These are phyloP conservation scores for Blepharisma undulans DNA, from an alignment of 169 alveolate genomes.

Conservation along the genomic window DNA sequence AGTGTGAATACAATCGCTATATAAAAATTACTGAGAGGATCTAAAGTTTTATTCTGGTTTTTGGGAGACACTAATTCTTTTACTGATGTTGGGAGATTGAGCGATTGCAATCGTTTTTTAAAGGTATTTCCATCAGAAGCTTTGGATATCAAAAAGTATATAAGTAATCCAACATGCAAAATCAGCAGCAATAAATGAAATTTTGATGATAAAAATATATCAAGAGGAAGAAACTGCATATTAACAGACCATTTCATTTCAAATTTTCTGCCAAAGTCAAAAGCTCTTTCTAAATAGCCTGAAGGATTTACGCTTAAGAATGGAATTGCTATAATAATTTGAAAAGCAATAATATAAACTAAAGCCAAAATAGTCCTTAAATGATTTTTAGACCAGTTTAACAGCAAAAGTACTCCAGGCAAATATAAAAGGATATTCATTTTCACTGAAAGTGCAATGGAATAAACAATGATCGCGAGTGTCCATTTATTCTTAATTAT, in stretches of 20 bases:
- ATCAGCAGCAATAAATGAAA: slow-evolving; percentile 39
- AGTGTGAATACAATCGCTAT: slow-evolving; percentile 11
- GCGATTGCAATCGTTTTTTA: neutral
- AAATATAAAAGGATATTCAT: slow-evolving; percentile 63
- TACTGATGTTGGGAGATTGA: neutral
- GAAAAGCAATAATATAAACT: slow-evolving; percentile 14
- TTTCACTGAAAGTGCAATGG: slow-evolving; percentile 58
- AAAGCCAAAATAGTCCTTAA: neutral
- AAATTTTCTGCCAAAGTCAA: slow-evolving; percentile 63
- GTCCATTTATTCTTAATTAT: neutral
- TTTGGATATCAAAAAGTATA: slow-evolving; percentile 25
- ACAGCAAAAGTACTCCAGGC: slow-evolving; percentile 49
- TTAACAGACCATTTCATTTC: slow-evolving; percentile 56
- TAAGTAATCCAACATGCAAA: slow-evolving; percentile 39
- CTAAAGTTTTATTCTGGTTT: neutral
- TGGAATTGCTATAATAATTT: slow-evolving; percentile 54
- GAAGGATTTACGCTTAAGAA: slow-evolving; percentile 39
- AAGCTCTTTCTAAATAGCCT: slow-evolving; percentile 55
- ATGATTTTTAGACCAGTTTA: slow-evolving; percentile 43
- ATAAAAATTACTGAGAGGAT: slow-evolving; percentile 20
- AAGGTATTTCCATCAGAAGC: slow-evolving; percentile 42
- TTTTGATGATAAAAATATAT: slow-evolving; percentile 18
- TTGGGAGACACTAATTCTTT: neutral
- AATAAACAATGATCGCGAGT: neutral
- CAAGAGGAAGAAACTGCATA: slow-evolving; percentile 58